Base-by-base conservation (phyloP, 345 rosid genomes). In the Citrus trifoliata region DNA sequence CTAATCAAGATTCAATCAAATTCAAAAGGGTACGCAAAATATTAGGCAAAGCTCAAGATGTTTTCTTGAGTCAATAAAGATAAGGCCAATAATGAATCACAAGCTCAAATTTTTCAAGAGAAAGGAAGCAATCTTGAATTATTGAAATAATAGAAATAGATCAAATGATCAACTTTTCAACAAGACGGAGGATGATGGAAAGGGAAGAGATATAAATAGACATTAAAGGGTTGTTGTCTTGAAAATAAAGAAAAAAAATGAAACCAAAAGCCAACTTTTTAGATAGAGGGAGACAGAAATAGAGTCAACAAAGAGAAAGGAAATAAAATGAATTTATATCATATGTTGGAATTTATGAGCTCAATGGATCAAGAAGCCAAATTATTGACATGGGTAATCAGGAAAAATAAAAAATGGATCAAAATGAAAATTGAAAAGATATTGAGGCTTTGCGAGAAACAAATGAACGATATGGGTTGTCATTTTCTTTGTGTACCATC, bases 381-480 rank as follows among this genome's bases (percentile, higher is more conserved):
- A 73, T 67, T 53, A 19, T 30, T 24, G 67, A 66, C 0, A 14
- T 32, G 38, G 68, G 14, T 46, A 32, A 64, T 4, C 28, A 28
- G 5, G 4, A 76, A 76, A 75, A 58, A 60, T 67, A 71, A 80
- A 75, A 75, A 67, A 32, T 10, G 65, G 82, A 74, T 76, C 56
- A 58, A 70, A 56, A 53, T 2, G 76, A 65, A 67, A n/a, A 32
- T 75, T 74, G 76, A 75, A 62, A 14, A 9, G 80, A 28, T 71
- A 24, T 13, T 9, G 79, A 58, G 55, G 5, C 51, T 3, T 13
- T 12, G 59, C 19, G 42, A 71, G 56, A 78, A 76, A 81, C 70
- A 70, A 77, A 79, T 58, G 84, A 81, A 82, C 81, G 56, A 82
- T 27, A 77, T 66, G 64, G 42, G 76, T 68, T 73, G 71, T 69